Evolutionary conservation across 108 stramenopile genomes (phyloP).

Genomic region (Conticribra guillardii): DNA sequence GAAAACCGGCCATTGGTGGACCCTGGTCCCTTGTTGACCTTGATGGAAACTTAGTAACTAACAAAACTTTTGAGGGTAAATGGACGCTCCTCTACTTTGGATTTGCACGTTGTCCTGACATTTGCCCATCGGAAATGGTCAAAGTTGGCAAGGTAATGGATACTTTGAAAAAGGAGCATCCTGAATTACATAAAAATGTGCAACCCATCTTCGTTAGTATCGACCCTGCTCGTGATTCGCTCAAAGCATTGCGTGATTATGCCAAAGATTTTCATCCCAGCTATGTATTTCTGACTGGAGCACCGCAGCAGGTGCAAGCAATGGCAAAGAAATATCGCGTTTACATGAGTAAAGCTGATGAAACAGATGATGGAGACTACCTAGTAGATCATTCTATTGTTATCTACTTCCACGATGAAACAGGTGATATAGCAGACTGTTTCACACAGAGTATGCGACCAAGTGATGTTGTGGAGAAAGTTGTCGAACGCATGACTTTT

Average conservation of each 20-base stretch:
- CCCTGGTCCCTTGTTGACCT: constrained; percentile 89
- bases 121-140: constrained; percentile 99
- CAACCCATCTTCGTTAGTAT: constrained; percentile 97
- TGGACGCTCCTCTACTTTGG: constrained; percentile 99
- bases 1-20: constrained; percentile 91
- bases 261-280: constrained; percentile 95
- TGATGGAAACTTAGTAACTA: constrained; percentile 86
- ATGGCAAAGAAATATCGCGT: constrained; percentile 98
- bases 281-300: constrained; percentile 90
- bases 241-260: constrained; percentile 92
- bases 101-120: constrained; percentile 99
- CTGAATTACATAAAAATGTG: constrained; percentile 66
- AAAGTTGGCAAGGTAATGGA: constrained; percentile 97
- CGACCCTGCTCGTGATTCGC: constrained; percentile 97
- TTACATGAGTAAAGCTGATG: constrained; percentile 94
- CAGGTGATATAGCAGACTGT: constrained; percentile 97
- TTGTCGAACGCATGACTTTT: constrained; percentile 84
- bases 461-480: constrained; percentile 89
- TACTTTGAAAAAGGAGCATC: constrained; percentile 77
- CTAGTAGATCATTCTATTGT: constrained; percentile 99
- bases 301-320: constrained; percentile 92
- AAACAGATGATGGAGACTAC: constrained; percentile 98
- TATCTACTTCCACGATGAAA: constrained; percentile 95
- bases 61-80: constrained; percentile 83
- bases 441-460: constrained; percentile 97